A percentile compares a stretch with the other conserved stretches of the same genome.
phyloP scores from a whole-genome alignment of 1,284 basidiomycete genomes.

The Neolentinus lepideus region DNA sequence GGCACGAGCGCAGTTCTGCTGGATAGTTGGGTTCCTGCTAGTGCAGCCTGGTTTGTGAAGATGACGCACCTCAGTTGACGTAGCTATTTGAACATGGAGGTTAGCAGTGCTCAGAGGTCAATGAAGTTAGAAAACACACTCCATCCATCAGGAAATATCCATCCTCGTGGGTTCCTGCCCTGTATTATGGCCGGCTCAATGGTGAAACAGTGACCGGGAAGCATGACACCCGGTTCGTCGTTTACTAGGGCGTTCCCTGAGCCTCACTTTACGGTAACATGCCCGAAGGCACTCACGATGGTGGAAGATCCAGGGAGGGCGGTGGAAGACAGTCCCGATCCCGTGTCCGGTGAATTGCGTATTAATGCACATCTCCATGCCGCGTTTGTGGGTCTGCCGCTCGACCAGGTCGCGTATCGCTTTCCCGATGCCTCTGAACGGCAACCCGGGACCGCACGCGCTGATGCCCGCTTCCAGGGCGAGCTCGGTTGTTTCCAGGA shows the following conservation, averaged over 20 bases:
- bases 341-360: conserved; percentile 81
- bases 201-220: conserved; percentile 81
- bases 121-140: conserved; percentile 27
- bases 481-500: conserved; percentile 54
- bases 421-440: conserved; percentile 68
- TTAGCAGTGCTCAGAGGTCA: background rate
- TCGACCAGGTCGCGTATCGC: conserved; percentile 60
- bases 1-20: conserved; percentile 63
- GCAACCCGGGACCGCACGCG: conserved; percentile 71
- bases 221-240: conserved; percentile 73
- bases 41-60: background rate
- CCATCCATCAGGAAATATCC: conserved; percentile 87
- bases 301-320: conserved; percentile 82
- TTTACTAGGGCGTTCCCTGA: conserved; percentile 44
- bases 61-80: background rate
- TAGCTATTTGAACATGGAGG: background rate
- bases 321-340: conserved; percentile 81
- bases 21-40: background rate
- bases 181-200: conserved; percentile 83
- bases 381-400: conserved; percentile 14
- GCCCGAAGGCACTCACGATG: conserved; percentile 30
- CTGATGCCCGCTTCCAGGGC: conserved; percentile 70
- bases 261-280: background rate
- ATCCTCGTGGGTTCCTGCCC: conserved; percentile 56
- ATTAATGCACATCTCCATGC: conserved; percentile 54